Base-by-base conservation (phyloP, 139 green algal genomes). In the Coccomyxa sp. region DNA sequence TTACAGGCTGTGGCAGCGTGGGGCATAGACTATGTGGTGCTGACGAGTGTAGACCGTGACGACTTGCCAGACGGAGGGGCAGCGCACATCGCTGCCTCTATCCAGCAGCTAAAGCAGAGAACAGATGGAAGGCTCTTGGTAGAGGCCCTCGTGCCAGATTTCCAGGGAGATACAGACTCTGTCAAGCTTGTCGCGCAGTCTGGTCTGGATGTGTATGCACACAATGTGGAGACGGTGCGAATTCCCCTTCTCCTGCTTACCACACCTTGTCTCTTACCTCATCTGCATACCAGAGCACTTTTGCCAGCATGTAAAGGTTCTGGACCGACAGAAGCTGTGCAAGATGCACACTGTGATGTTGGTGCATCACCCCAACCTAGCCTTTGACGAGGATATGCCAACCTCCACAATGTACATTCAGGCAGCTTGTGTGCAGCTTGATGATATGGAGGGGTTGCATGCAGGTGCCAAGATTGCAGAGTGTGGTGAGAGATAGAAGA, bases 211-310 rank as follows among this genome's bases (percentile, higher is more conserved):
- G 96, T 99, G 39, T 99, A 96, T 88, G 96, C 96, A 0, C 96
- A 99, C 91, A 99, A 99, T 86, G 89, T 99, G 41, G 96, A 99
- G 86, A 99, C 96, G 33, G 96, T 99, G n/a, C n/a, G n/a, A n/a
- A n/a, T n/a, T n/a, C n/a, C n/a, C n/a, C n/a, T n/a, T n/a, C n/a
- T n/a, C n/a, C n/a, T n/a, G n/a, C n/a, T n/a, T n/a, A n/a, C n/a
- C n/a, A n/a, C n/a, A n/a, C n/a, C n/a, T n/a, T n/a, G n/a, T n/a
- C n/a, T n/a, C n/a, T n/a, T n/a, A n/a, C n/a, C n/a, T n/a, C n/a
- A n/a, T n/a, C n/a, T n/a, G n/a, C n/a, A n/a, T n/a, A n/a, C n/a
- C n/a, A n/a, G n/a, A n/a, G n/a, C n/a, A n/a, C n/a, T n/a, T n/a
- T n/a, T n/a, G 54, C 22, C 54, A 85, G 68, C 74, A 86, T 44